Evolutionary conservation across 352 stramenopile species (phyloP).

Genomic region (Pythium inflatum): DNA sequence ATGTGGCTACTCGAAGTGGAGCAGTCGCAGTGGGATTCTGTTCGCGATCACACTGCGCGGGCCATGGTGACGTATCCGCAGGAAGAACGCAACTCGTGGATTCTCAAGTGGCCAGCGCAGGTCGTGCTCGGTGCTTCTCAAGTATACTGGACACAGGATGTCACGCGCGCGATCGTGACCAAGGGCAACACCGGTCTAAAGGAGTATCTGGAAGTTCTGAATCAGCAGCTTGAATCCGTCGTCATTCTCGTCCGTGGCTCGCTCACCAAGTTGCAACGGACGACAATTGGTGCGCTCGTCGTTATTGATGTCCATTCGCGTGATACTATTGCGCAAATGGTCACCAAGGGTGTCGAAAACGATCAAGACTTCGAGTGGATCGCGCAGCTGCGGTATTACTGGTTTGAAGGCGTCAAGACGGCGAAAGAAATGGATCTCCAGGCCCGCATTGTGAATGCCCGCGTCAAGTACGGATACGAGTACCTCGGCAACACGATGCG

Average conservation of each 20-base stretch:
- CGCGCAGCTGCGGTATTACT: slow-evolving; percentile 94
- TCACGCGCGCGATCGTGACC: slow-evolving; percentile 82
- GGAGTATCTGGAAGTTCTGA: slow-evolving; percentile 83
- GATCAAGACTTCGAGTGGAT: slow-evolving; percentile 95
- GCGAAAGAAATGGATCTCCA: slow-evolving; percentile 68
- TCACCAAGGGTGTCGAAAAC: slow-evolving; percentile 86
- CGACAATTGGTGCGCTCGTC: slow-evolving; percentile 91
- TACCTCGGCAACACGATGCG: slow-evolving; percentile 89
- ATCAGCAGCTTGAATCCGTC: slow-evolving; percentile 87
- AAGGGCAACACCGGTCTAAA: slow-evolving; percentile 75
- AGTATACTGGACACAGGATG: slow-evolving; percentile 95
- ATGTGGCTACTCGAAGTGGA: slow-evolving; percentile 95
- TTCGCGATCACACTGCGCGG: slow-evolving; percentile 90
- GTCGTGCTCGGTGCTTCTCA: slow-evolving; percentile 92
- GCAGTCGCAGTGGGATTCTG: slow-evolving; percentile 89
- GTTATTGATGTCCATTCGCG: slow-evolving; percentile 93
- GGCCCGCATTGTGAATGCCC: slow-evolving; percentile 88
- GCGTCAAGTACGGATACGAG: slow-evolving; percentile 88
- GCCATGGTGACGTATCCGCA: slow-evolving; percentile 87
- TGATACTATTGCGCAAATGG: slow-evolving; percentile 93
- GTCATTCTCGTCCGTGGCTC: slow-evolving; percentile 92
- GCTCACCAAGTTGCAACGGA: slow-evolving; percentile 91
- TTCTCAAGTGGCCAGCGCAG: slow-evolving; percentile 94
- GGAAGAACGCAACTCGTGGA: slow-evolving; percentile 86
- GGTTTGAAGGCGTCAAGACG: slow-evolving; percentile 71